Percentiles rank a stretch among this genome's conserved stretches.
These are phyloP conservation scores for Suaeda aralocaspica DNA, from an alignment of 148 eudicot species.

Conservation along the genomic window DNA sequence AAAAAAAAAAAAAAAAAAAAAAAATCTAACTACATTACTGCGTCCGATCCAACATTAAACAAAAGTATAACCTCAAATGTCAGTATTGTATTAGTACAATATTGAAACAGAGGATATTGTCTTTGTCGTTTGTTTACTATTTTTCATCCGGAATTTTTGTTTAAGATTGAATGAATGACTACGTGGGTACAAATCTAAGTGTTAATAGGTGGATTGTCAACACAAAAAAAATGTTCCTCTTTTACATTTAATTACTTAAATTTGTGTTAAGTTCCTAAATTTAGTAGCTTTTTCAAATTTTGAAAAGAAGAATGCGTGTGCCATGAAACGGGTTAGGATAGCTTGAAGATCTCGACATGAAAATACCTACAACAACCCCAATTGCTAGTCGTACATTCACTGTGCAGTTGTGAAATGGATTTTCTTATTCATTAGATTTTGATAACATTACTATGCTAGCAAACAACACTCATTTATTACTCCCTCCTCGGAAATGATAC, in stretches of 20 bases:
- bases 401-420: not conserved
- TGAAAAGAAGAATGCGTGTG: not conserved
- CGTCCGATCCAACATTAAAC: no score
- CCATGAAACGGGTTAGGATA: not conserved
- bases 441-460: no score
- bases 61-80: no score
- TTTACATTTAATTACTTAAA: no score
- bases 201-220: no score
- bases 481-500: no score
- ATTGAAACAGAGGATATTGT: not conserved
- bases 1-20: no score
- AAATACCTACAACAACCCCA: not conserved
- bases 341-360: not conserved
- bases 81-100: not conserved
- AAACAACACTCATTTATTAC: no score
- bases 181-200: not conserved
- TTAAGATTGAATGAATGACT: not conserved
- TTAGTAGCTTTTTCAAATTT: not conserved
- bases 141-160: no score
- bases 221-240: no score
- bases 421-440: not conserved
- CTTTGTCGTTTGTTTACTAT: not conserved
- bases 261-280: no score
- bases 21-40: no score
- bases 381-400: not conserved